Evolutionary conservation across 2,329 filamentous ascomycete genomes (phyloP), one percentile per base, ranked within the genome.

Genomic region (Pseudogymnoascus sp.): DNA sequence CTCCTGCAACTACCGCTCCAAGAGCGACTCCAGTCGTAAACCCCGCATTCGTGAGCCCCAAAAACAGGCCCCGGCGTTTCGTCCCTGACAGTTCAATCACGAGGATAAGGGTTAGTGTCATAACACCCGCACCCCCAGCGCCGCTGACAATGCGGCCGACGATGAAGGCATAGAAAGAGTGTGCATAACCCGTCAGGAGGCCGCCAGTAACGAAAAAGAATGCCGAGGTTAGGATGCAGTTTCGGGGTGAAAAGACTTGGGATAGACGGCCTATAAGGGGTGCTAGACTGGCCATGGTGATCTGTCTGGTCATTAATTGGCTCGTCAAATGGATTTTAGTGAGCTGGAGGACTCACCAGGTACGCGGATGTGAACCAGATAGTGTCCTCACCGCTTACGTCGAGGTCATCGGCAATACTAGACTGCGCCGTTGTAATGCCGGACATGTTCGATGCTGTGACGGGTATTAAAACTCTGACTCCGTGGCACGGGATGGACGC

Each of bases 361-460:
- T 90, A 95, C 2, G 87, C 79, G 32, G 88, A 90, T 6, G 88
- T 91, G 70, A 94, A 91, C 90, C 90, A 95, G 72, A 84, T 88
- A 35, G 85, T 85, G 6, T 58, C 32, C 61, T 84, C 77, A 61
- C 86, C 84, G 68, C 90, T 91, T 1, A 88, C 83, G 72, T 89
- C 79, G 1, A 95, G 77, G 65, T 93, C 89, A 6, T 80, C 81
- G 2, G 90, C 89, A 65, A 95, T 90, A 58, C 79, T 79, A 6
- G 86, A 89, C 74, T 94, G 90, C 1, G 88, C 89, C 61, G 91
- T 92, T 5, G 89, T 89, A 70, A 95, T 86, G 66, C 90, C 85
- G 11, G 86, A 90, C 74, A 92, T 90, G 69, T 94, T 94, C 64
- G 82, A 66, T 30, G 70, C 70, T 72, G 60, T 60, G n/a, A 12